phyloP scores from a whole-genome alignment of 192 early-diverging fungal species.

The Coemansia sp. region DNA sequence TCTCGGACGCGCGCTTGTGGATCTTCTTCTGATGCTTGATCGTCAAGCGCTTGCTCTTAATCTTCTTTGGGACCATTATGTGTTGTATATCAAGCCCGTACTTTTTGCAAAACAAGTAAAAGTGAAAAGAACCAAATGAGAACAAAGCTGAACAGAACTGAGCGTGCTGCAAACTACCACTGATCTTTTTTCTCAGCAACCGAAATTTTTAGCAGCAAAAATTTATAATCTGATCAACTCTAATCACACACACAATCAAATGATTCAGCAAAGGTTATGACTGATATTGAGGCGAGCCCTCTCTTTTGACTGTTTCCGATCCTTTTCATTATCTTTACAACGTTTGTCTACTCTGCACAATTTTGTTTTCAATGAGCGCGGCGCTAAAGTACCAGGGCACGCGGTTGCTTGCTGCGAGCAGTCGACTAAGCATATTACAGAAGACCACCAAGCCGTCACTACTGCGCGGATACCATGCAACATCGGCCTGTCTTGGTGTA shows the following conservation, averaged over 20 bases:
- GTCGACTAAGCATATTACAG: background rate
- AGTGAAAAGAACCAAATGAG: background rate
- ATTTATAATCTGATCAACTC: background rate
- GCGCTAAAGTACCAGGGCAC: background rate
- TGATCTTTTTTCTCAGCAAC: background rate
- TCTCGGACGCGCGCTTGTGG: slow-evolving; percentile 39
- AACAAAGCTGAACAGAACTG: background rate
- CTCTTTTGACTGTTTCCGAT: background rate
- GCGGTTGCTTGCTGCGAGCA: background rate
- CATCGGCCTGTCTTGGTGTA: background rate
- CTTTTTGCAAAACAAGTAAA: background rate
- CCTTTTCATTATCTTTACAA: background rate
- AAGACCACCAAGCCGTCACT: background rate
- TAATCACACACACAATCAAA: background rate
- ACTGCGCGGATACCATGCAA: slow-evolving; percentile 8
- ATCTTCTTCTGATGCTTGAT: slow-evolving; percentile 51
- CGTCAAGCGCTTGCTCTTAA: slow-evolving; percentile 54
- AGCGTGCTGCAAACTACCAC: background rate
- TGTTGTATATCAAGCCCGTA: background rate
- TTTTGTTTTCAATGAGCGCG: background rate
- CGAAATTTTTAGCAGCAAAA: background rate
- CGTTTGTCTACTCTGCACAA: background rate
- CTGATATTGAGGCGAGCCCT: background rate
- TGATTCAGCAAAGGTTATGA: background rate
- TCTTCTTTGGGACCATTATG: slow-evolving; percentile 52